phyloP scores from a whole-genome alignment of 1,139 yeast species.

The Kodamaea alishanica region DNA sequence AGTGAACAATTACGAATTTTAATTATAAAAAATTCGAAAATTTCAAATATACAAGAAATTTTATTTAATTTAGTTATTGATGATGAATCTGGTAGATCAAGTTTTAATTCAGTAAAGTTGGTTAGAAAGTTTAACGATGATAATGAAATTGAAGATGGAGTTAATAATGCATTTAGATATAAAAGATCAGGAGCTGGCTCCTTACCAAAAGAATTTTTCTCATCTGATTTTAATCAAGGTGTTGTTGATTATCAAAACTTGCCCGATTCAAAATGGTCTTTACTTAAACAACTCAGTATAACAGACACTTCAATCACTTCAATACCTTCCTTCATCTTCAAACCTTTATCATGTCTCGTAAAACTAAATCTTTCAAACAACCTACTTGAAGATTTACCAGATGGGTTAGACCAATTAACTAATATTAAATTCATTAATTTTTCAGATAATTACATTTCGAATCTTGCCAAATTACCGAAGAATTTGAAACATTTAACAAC shows the following conservation, averaged over 20 bases:
- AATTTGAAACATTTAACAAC: conserved; percentile 44
- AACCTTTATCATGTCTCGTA: conserved; percentile 47
- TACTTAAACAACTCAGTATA: conserved; percentile 54
- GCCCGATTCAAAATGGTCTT: conserved; percentile 49
- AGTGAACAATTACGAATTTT: conserved; percentile 55
- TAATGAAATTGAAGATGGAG: conserved; percentile 10
- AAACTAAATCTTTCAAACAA: conserved; percentile 59
- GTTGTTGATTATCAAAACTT: too few relatives aligned
- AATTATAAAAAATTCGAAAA: conserved; percentile 48
- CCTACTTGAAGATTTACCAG: conserved; percentile 47
- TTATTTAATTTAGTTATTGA: conserved; percentile 49
- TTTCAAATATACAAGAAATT: conserved; percentile 51
- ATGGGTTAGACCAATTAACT: conserved; percentile 46
- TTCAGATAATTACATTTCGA: conserved; percentile 50
- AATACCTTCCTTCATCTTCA: conserved; percentile 45
- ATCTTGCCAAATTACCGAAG: conserved; percentile 37
- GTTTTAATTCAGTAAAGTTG: conserved; percentile 30
- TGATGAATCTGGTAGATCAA: conserved; percentile 49
- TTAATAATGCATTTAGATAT: conserved; percentile 24
- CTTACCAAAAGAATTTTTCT: conserved; percentile 19
- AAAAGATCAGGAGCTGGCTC: conserved; percentile 27
- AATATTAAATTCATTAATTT: conserved; percentile 54
- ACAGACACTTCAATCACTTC: conserved; percentile 51
- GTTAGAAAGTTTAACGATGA: conserved; percentile 14
- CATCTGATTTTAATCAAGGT: too few relatives aligned